Conservation (phyloP, 148 eudicot species). For the Diospyros kaki region DNA sequence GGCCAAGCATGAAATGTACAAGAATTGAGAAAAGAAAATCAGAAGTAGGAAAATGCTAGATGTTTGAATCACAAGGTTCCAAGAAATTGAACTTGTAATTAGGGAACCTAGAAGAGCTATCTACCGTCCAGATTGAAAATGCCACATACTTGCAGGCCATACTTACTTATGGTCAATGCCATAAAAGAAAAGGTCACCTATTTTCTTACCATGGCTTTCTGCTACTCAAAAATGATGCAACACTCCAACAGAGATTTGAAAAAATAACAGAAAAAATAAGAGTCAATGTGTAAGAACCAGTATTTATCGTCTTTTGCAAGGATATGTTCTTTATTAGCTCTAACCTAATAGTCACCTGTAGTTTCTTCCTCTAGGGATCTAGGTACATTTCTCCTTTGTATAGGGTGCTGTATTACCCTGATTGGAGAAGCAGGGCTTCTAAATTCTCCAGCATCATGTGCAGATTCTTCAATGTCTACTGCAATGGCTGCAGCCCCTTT, state of each 20-base stretch:
- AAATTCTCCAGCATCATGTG: conserved; percentile 25
- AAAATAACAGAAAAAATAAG: not conserved
- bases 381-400: conserved; percentile 49
- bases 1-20: not conserved
- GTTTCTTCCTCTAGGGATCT: conserved; percentile 31
- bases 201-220: not conserved
- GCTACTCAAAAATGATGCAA: too few relatives aligned
- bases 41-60: not conserved
- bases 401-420: conserved; percentile 45
- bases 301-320: not conserved
- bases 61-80: not conserved
- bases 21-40: too few relatives aligned
- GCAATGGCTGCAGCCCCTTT: conserved; percentile 77
- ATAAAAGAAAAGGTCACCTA: not conserved
- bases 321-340: not conserved
- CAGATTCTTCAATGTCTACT: conserved; percentile 61
- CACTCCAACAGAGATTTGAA: too few relatives aligned
- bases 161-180: not conserved
- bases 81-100: not conserved
- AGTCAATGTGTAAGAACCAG: not conserved
- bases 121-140: not conserved
- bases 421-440: conserved; percentile 25
- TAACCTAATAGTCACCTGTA: conserved; percentile 33
- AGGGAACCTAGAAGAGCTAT: not conserved
- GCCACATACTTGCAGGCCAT: not conserved